Conservation (phyloP, 495 filamentous ascomycete species). For the Aspergillus leporis region DNA sequence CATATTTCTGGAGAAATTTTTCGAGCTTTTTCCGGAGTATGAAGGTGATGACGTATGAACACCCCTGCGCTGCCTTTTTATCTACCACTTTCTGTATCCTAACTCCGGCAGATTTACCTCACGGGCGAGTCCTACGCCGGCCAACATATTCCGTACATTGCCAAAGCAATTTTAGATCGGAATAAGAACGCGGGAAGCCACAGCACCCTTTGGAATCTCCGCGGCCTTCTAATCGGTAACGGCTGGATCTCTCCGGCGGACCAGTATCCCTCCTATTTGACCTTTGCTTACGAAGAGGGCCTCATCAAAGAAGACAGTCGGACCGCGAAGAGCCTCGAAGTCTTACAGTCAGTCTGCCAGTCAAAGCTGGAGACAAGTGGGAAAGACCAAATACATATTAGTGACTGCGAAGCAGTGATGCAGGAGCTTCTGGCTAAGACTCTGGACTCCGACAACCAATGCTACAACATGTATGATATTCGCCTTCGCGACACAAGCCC, state of each 20-base stretch:
- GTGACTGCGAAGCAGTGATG: slow-evolving; percentile 72
- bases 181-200: slow-evolving; percentile 53
- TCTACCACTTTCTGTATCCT: slow-evolving; percentile 26
- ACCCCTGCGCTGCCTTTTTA: neutral
- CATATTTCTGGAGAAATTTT: slow-evolving; percentile 87
- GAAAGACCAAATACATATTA: slow-evolving; percentile 63
- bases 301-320: slow-evolving; percentile 67
- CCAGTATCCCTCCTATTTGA: slow-evolving; percentile 87
- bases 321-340: slow-evolving; percentile 64
- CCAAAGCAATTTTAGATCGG: slow-evolving; percentile 80
- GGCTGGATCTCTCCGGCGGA: slow-evolving; percentile 91
- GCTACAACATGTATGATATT: slow-evolving; percentile 94
- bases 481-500: slow-evolving; percentile 72
- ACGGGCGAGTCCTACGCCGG: slow-evolving; percentile 96
- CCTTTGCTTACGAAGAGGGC: slow-evolving; percentile 73
- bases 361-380: slow-evolving; percentile 52
- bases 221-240: slow-evolving; percentile 90
- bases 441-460: slow-evolving; percentile 53
- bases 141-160: slow-evolving; percentile 96
- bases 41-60: slow-evolving; percentile 82
- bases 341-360: slow-evolving; percentile 64
- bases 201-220: slow-evolving; percentile 67
- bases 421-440: slow-evolving; percentile 65
- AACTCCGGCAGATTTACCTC: slow-evolving; percentile 73
- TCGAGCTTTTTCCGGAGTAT: slow-evolving; percentile 86